Conservation (phyloP, 2,329 filamentous ascomycete genomes). For the Phoma sp. region DNA sequence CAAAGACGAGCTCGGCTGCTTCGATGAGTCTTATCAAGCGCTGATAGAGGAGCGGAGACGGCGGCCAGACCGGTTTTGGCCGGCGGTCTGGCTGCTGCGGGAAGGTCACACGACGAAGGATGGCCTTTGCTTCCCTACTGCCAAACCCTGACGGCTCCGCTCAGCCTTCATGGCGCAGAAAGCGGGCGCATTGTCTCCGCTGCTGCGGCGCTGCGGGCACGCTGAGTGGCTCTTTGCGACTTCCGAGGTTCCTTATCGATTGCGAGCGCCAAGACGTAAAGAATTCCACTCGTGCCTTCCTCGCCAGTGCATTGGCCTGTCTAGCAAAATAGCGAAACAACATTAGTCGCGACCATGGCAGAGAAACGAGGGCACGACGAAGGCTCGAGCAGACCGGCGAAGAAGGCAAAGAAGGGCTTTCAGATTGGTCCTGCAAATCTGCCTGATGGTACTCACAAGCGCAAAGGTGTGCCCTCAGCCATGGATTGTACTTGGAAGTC, state of each 20-base stretch:
- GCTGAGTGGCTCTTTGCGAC: neutral
- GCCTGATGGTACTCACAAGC: conserved; percentile 84
- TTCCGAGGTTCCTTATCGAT: conserved; percentile 11
- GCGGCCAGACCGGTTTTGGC: conserved; percentile 22
- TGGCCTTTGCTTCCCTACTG: conserved; percentile 2
- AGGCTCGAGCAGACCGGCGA: conserved; percentile 40
- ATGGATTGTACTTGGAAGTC: neutral
- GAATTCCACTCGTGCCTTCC: conserved; percentile 20
- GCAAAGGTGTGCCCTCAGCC: conserved; percentile 66
- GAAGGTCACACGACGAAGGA: conserved; percentile 35
- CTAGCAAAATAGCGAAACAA: neutral
- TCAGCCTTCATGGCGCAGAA: conserved; percentile 12
- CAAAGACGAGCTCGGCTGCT: conserved; percentile 29
- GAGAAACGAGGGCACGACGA: conserved; percentile 63
- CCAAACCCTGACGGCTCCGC: conserved; percentile 3
- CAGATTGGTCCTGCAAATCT: conserved; percentile 86
- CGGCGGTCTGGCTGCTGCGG: conserved; percentile 19
- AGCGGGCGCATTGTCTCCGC: conserved; percentile 12
- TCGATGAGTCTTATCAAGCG: conserved; percentile 29
- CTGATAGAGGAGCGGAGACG: conserved; percentile 30
- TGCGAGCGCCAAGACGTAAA: conserved; percentile 25
- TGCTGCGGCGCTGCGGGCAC: conserved; percentile 1
- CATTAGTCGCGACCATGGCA: conserved; percentile 56
- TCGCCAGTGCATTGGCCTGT: conserved; percentile 1
- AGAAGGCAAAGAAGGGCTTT: conserved; percentile 73